Base-by-base conservation (phyloP, 139 green algal species). In the Trebouxia sp. region DNA sequence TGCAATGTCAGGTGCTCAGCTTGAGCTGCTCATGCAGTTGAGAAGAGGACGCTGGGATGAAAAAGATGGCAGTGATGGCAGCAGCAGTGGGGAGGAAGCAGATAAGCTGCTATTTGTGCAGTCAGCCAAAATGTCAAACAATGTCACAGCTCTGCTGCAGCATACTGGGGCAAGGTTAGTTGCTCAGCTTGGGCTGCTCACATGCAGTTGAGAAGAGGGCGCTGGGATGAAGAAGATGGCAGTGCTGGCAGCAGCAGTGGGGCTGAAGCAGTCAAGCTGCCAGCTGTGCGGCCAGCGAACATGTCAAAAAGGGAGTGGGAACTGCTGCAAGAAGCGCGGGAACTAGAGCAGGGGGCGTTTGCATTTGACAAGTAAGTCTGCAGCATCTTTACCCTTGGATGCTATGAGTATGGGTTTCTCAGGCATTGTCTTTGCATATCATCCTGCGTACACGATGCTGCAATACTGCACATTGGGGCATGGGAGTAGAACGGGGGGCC, bases 281-380 rank as follows among this genome's bases (percentile, higher is more conserved):
- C 62, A 42, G 62, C 62, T 43, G 62, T 43, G 10, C 37, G 20
- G 62, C 62, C 62, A 45, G 32, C 6, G 0, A 42, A 72, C 62
- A 72, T 72, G 62, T 43, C 62, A 32, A 72, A 72, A 37, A 72
- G 20, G 35, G 62, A 72, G 32, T 72, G 62, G 62, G 62, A 72
- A 35, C 62, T 72, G 62, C 35, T 72, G 62, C 62, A 72, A 17
- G 62, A 72, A 37, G 62, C 62, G 6, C 62, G 62, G 35, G 62
- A 72, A 8, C 32, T 72, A 0, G 62, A 72, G 37, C 62, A 72
- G 35, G 62, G 62, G 5, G 62, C 62, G 32, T 72, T 72, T 45
- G 62, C 62, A 11, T 72, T 72, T 72, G 62, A 72, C 62, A 72
- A 72, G 62, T 72, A 35, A 43, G 62, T n/a, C n/a, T n/a, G n/a